Conservation (phyloP, 1,139 yeast species). For the Saccharomycopsis hybrid region DNA sequence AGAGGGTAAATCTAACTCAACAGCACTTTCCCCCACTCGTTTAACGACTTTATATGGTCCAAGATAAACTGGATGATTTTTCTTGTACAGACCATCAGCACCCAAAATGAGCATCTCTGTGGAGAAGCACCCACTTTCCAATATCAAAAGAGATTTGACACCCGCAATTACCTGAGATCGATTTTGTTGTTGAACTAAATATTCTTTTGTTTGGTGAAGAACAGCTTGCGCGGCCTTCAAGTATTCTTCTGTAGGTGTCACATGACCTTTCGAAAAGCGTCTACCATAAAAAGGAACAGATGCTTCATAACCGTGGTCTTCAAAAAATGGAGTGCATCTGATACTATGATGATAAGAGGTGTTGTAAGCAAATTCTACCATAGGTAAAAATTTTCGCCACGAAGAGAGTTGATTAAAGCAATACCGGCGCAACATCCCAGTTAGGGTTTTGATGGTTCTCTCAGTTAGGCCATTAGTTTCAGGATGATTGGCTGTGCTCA, state of each 20-base stretch:
- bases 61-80: neutral
- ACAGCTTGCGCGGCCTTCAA: neutral
- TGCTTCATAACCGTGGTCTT: neutral
- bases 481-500: neutral
- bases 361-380: neutral
- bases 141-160: neutral
- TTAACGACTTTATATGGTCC: neutral
- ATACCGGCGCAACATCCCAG: neutral
- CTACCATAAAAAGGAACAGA: neutral
- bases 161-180: neutral
- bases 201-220: neutral
- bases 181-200: neutral
- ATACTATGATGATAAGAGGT: neutral
- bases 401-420: neutral
- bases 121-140: neutral
- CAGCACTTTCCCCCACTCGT: neutral
- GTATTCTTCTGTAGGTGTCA: neutral
- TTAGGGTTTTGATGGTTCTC: neutral
- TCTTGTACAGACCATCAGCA: neutral
- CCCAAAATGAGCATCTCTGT: neutral
- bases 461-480: slow-evolving; percentile 1
- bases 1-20: neutral
- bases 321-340: slow-evolving; percentile 1
- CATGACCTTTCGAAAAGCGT: neutral
- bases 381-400: neutral